Evolutionary conservation across 331 rosid genomes (phyloP), one percentile per base, ranked within the genome.

Genomic region (Pyrus hybrid): DNA sequence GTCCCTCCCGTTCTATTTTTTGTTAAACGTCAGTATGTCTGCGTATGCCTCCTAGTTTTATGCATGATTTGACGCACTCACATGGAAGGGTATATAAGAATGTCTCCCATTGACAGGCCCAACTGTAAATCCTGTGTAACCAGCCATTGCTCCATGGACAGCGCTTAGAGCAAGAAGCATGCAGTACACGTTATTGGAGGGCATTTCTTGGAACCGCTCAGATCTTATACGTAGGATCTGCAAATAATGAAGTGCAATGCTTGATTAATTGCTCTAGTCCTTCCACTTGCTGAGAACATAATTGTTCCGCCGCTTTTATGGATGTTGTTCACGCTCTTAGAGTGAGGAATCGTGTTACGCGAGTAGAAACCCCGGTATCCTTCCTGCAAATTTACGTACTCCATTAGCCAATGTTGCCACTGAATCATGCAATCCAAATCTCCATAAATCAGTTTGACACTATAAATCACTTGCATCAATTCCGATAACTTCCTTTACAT

Each of bases 141-240:
- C 99, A n/a, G 99, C 97, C 99, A 94, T 94, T 75, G 97, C 97
- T 68, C 97, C 99, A 83, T 94, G 99, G 70, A 90, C 90, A 71
- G 93, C 96, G 83, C 97, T 94, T 84, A 88, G 99, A 73, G 96
- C 97, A 82, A 94, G 97, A 58, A 94, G 91, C n/a, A 97, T 94
- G 84, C 96, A 86, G 83, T 90, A 94, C 81, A 94, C 97, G 72
- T 90, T 94, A 80, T 94, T 96, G 0, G 99, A 92, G 41, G 74
- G 93, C 99, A 67, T 87, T 94, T 80, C 99, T 83, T 21, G 97
- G 99, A 82, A 94, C 75, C 17, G 97, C 99, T 53, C 99, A 90
- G 80, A 94, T 94, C 99, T 92, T 94, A 76, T 94, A 94, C 4
- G 99, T 94, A 30, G 99, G 99, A 87, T 94, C 99, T 94, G 89